Evolutionary conservation across 176 grass and related monocot genomes (phyloP).

Genomic region (Pontederia paniculata): DNA sequence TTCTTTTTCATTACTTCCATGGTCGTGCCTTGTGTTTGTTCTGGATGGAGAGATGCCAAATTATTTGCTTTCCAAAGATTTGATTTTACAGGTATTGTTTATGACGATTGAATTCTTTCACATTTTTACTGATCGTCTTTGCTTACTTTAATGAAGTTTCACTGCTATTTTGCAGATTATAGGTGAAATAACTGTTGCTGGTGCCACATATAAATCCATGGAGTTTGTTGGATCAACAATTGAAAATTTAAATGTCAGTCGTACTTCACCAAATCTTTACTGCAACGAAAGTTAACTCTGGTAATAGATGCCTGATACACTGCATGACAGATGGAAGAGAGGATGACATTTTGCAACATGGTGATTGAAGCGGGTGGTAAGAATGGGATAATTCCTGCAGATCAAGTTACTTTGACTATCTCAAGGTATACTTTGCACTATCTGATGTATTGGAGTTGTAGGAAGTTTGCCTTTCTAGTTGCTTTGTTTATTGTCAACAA

Average conservation of each 20-base stretch:
- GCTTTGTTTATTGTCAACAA: not conserved
- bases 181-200: slow-evolving; percentile 76
- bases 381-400: slow-evolving; percentile 74
- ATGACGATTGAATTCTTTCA: not conserved
- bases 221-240: slow-evolving; percentile 70
- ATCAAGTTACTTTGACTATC: slow-evolving; percentile 88
- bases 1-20: too few relatives aligned
- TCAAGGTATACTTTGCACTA: slow-evolving; percentile 34
- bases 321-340: slow-evolving; percentile 73
- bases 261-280: slow-evolving; percentile 2
- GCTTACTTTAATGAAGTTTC: not conserved
- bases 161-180: slow-evolving; percentile 55
- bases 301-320: slow-evolving; percentile 8
- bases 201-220: slow-evolving; percentile 93
- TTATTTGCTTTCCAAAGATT: slow-evolving; percentile 92
- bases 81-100: slow-evolving; percentile 87
- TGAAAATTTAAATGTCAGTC: slow-evolving; percentile 55
- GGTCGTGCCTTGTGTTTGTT: slow-evolving; percentile 56
- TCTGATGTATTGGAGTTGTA: not conserved
- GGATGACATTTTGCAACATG: slow-evolving; percentile 96
- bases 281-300: slow-evolving; percentile 4
- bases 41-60: slow-evolving; percentile 93
- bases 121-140: not conserved
- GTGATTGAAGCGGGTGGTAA: slow-evolving; percentile 89
- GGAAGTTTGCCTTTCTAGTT: too few relatives aligned